Conservation (phyloP, 2,329 filamentous ascomycete species). For the Fusarium graminum region DNA sequence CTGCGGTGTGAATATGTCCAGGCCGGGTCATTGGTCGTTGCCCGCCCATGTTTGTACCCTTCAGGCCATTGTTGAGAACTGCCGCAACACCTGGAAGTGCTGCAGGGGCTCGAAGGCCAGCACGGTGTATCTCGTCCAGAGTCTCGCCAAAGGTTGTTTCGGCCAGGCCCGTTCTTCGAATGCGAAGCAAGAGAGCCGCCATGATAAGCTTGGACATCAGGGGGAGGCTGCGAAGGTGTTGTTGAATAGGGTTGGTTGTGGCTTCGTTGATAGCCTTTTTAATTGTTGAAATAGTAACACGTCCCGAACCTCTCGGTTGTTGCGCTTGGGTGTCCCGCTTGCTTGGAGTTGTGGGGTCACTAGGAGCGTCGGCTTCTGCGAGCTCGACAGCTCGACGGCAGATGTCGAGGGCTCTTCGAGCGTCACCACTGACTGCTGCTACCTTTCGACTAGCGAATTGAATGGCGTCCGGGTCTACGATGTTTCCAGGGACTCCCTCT, state of each 20-base stretch:
- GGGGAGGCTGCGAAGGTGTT: constrained; percentile 85
- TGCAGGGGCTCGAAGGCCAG: constrained; percentile 53
- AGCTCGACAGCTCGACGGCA: constrained; percentile 95
- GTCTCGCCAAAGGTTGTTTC: constrained; percentile 93
- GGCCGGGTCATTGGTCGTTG: constrained; percentile 53
- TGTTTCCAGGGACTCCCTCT: constrained; percentile 85
- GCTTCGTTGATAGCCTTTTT: constrained; percentile 96
- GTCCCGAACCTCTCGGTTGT: constrained; percentile 51
- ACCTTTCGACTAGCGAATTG: constrained; percentile 98
- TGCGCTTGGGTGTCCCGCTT: constrained; percentile 58
- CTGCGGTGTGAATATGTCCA: constrained; percentile 73
- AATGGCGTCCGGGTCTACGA: constrained; percentile 92
- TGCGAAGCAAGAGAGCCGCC: constrained; percentile 81
- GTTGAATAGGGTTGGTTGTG: constrained; percentile 90
- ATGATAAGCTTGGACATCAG: constrained; percentile 88
- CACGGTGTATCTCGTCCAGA: constrained; percentile 76
- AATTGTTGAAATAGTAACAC: constrained; percentile 92
- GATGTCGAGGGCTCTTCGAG: constrained; percentile 91
- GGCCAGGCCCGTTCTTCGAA: constrained; percentile 83
- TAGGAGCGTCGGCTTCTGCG: constrained; percentile 77
- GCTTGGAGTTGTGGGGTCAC: constrained; percentile 72
- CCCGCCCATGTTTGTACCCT: constrained; percentile 46
- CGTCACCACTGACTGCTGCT: constrained; percentile 94
- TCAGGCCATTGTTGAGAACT: constrained; percentile 51
- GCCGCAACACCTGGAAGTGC: constrained; percentile 56